These are phyloP conservation scores for Kwoniella mangroviensis DNA, from an alignment of 768 basidiomycete genomes.

Conservation along the genomic window DNA sequence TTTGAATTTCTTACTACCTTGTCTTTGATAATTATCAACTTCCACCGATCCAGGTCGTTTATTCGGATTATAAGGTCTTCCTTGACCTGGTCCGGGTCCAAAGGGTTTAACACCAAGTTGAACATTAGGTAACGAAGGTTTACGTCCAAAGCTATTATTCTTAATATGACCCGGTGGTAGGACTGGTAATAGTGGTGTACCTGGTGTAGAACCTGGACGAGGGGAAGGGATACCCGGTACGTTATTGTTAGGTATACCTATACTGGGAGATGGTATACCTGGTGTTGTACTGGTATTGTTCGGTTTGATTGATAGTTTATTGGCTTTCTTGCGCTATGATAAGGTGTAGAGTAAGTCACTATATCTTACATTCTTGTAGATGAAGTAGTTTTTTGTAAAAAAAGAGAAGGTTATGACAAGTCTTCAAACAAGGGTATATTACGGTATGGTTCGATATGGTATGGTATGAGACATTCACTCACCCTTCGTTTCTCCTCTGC, in stretches of 20 bases:
- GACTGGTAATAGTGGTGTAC: slow-evolving; percentile 37
- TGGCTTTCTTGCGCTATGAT: slow-evolving; percentile 14
- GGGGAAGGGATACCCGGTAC: background rate
- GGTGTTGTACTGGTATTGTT: background rate
- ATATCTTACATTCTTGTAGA: too few relatives aligned
- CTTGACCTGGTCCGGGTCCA: background rate
- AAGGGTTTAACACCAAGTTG: background rate
- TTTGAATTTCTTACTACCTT: slow-evolving; percentile 3
- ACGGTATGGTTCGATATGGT: background rate
- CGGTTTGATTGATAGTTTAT: slow-evolving; percentile 9
- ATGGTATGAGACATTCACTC: slow-evolving; percentile 6
- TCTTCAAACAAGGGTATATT: background rate
- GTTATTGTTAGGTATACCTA: too few relatives aligned
- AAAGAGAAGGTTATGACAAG: too few relatives aligned
- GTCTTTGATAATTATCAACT: background rate
- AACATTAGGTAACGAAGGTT: background rate
- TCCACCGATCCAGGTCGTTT: slow-evolving; percentile 23
- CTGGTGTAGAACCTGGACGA: slow-evolving; percentile 18
- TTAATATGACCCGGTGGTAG: slow-evolving; percentile 17
- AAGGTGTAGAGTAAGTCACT: too few relatives aligned
- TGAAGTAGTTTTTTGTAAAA: too few relatives aligned
- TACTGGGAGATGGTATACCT: slow-evolving; percentile 3
- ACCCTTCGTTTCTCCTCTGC: slow-evolving; percentile 44
- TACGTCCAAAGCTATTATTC: background rate
- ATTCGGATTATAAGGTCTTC: slow-evolving; percentile 11